A percentile compares a stretch with the other conserved stretches of the same genome.
phyloP scores from a whole-genome alignment of 176 grass and related monocot genomes.

The Elymus sibiricus region DNA sequence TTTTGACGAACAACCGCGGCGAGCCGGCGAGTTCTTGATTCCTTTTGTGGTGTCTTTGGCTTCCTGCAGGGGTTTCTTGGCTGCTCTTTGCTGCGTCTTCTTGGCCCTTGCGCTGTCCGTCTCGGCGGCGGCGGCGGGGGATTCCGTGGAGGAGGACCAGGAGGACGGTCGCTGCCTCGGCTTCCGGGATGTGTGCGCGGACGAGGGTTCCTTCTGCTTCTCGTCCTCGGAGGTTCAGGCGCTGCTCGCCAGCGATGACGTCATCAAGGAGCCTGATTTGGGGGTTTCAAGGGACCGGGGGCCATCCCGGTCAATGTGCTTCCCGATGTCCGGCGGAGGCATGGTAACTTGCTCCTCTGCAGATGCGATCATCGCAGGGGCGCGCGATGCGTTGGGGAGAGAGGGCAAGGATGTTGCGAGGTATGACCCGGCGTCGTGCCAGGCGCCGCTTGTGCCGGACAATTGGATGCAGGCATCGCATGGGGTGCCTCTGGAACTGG shows the following conservation, averaged over 20 bases:
- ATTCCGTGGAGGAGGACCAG: conserved; percentile 5
- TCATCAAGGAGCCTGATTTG: conserved; percentile 30
- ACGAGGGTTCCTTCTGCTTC: conserved; percentile 66
- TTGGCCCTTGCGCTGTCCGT: conserved; percentile 22
- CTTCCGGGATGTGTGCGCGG: conserved; percentile 49
- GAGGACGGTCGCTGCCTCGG: conserved; percentile 35
- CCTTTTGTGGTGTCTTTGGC: conserved; percentile 3
- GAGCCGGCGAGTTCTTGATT: conserved; percentile 13
- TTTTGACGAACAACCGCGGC: conserved; percentile 25
- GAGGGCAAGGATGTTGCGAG: conserved; percentile 27
- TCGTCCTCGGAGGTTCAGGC: conserved; percentile 28
- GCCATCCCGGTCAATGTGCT: conserved; percentile 32
- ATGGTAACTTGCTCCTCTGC: conserved; percentile 60
- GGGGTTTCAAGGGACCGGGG: conserved; percentile 23
- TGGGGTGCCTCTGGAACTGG: conserved; percentile 47
- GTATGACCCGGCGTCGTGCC: conserved; percentile 42
- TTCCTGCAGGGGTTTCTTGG: conserved; percentile 35
- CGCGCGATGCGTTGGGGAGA: conserved; percentile 21
- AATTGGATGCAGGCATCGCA: conserved; percentile 75
- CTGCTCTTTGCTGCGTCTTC: conserved; percentile 26
- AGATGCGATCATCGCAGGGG: conserved; percentile 22
- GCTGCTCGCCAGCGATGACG: conserved; percentile 37
- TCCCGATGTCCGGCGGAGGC: conserved; percentile 48
- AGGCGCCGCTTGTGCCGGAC: conserved; percentile 73
- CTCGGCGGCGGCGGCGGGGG: conserved; percentile 7